phyloP scores from a whole-genome alignment of 352 stramenopile genomes.

The Phytophthora citricola region DNA sequence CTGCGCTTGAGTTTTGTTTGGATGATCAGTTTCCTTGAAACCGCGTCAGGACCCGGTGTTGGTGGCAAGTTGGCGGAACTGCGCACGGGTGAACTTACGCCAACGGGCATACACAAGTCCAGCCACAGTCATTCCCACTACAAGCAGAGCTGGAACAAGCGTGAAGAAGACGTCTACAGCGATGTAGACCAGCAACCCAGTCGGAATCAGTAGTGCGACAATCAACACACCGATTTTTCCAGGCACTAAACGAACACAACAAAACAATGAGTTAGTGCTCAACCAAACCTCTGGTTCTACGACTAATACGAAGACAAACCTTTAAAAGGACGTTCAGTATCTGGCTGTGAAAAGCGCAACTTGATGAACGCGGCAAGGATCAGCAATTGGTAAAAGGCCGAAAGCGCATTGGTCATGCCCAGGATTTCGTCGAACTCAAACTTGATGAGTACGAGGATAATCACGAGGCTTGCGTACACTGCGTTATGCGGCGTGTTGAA shows the following conservation, averaged over 20 bases:
- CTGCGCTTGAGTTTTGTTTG: not conserved
- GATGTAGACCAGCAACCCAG: conserved; percentile 52
- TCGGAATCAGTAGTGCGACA: conserved; percentile 40
- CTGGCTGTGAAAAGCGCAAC: conserved; percentile 76
- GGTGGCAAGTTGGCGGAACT: conserved; percentile 45
- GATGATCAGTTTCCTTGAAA: not conserved
- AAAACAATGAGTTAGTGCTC: conserved; percentile 1
- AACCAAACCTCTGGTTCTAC: not conserved
- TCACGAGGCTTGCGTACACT: conserved; percentile 48
- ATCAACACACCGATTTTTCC: conserved; percentile 39
- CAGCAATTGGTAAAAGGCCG: conserved; percentile 85
- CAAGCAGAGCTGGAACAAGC: conserved; percentile 47
- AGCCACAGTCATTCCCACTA: conserved; percentile 41
- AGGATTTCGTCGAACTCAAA: conserved; percentile 83
- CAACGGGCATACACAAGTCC: conserved; percentile 50
- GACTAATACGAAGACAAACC: conserved; percentile 26
- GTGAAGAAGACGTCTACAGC: conserved; percentile 54
- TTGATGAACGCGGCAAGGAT: conserved; percentile 90
- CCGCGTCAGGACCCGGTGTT: conserved; percentile 29
- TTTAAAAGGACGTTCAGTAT: conserved; percentile 45
- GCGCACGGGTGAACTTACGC: conserved; percentile 51
- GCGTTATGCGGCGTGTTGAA: conserved; percentile 63
- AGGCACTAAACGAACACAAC: conserved; percentile 31
- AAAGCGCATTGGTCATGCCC: conserved; percentile 93
- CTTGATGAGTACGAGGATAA: conserved; percentile 62